Base-by-base conservation (phyloP, 202 grass and related monocot genomes). In the Thinopyrum obtusiflorum region DNA sequence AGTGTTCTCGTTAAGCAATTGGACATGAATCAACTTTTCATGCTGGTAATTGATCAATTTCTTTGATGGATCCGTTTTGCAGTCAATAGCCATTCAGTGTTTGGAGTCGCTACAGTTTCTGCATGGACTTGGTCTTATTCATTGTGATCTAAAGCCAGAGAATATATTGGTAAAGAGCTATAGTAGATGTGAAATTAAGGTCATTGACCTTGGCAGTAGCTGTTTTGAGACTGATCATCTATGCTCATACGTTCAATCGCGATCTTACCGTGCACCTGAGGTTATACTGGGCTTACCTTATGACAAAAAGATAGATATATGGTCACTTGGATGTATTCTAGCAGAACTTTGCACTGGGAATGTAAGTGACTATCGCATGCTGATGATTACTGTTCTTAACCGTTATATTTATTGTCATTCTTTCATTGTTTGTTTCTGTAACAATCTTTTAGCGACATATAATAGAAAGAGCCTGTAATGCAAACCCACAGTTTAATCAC, bases 111-210 rank as follows among this genome's bases (percentile, higher is more conserved):
- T 99, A n/a, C 91, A 97, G 82, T 99, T 99, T 92, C 53, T 99
- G 73, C 97, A 99, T 81, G 79, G 88, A 73, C 93, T 99, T 68
- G 93, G 97, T 86, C 92, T 99, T 87, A 99, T 99, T 83, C 97
- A 99, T 86, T 96, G 93, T 88, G 97, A 99, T 90, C 76, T 99
- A 49, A 99, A 99, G 90, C 97, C 97, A 37, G 97, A 99, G 82
- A 99, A 99, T 81, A 97, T 99, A 91, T 88, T 99, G 87, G 92
- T 99, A 60, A 99, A 99, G 80, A 97, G 93, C 87, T 99, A 99
- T 66, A 99, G 97, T 68, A 95, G 97, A 77, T 99, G 97, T 86
- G 97, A 99, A 89, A 84, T 99, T 63, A 99, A 99, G 80, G 97
- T 99, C 64, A 99, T 99, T 69, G 97, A 99, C 89, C 93, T 99